Base-by-base conservation (phyloP, 2,329 filamentous ascomycete species). In the Aureobasidium sp. region DNA sequence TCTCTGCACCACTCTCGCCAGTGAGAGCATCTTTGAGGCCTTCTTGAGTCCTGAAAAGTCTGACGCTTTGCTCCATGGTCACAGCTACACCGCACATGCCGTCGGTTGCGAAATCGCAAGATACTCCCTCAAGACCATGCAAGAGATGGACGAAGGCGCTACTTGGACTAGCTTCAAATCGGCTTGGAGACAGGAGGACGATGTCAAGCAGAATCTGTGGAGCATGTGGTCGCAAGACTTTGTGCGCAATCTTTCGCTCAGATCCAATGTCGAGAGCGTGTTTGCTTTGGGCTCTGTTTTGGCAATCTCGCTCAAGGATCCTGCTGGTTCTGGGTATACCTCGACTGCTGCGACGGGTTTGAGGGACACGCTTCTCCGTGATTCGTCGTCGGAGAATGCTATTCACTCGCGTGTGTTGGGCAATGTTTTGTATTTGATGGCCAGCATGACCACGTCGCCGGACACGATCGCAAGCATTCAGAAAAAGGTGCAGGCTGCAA, bases 21-120 rank as follows among this genome's bases (percentile, higher is more conserved):
- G 87, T 37, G 78, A 90, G 61, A 80, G 79, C 61, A 86, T 95
- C 47, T 94, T 91, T 71, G 69, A 83, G 1, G 82, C 84, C 0
- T 95, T 95, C 68, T 75, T 82, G 13, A 85, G 86, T 57, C 77
- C 82, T 1, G 84, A 90, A 51, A 95, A 94, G 74, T 84, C 82
- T 0, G 88, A 93, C 65, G 90, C 90, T 0, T 74, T 95, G 5
- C 76, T 95, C 3, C 90, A 95, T 66, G 90, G 90, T 0, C 90
- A 95, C 70, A 93, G 88, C 70, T 95, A 95, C 73, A 95, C 90
- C 0, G 90, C 90, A 0, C 89, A 95, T 71, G 81, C 90, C 0
- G 81, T 94, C 1, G 90, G 90, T 0, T 95, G 89, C 66, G 83
- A 87, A 46, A 88, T 95, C 0, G 90, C 87, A 0, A 77, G 87